These are phyloP conservation scores for Andrographis paniculata DNA, from an alignment of 305 asterid genomes.

Conservation along the genomic window DNA sequence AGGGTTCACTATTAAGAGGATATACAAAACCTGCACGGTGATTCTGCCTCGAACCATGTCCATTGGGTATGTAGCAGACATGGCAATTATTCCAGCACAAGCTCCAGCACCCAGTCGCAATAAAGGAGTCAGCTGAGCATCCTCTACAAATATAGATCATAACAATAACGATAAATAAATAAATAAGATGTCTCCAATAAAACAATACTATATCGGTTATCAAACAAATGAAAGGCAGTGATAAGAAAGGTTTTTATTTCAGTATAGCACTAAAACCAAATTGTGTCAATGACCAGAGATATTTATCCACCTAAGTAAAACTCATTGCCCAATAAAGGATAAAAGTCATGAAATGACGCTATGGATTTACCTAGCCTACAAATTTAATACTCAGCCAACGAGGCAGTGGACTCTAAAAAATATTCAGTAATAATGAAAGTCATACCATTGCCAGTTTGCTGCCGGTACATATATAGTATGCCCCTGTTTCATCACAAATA, in stretches of 20 bases:
- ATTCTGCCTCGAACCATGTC: constrained; percentile 98
- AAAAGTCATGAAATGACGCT: too few species aligned
- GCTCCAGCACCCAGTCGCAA: constrained; percentile 97
- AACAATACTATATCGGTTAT: too few species aligned
- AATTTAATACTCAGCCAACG: too few species aligned
- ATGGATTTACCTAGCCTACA: too few species aligned
- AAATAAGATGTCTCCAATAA: not conserved
- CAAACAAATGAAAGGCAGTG: too few species aligned
- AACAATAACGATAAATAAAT: not conserved
- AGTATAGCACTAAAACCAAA: too few species aligned
- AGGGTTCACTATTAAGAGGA: constrained; percentile 17
- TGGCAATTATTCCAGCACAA: constrained; percentile 98
- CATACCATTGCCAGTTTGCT: constrained; percentile 88
- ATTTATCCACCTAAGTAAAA: too few species aligned
- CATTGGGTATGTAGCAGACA: constrained; percentile 99
- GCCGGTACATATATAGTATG: constrained; percentile 65
- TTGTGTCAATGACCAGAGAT: too few species aligned
- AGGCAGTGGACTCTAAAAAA: too few species aligned
- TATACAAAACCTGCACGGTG: constrained; percentile 71
- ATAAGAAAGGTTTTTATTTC: too few species aligned
- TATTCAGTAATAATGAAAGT: too few species aligned
- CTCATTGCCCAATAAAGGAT: too few species aligned
- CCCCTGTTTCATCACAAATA: constrained; percentile 60
- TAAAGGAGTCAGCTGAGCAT: constrained; percentile 86
- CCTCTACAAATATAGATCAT: constrained; percentile 35